Evolutionary conservation across 2,329 filamentous ascomycete genomes (phyloP).

Genomic region (Raffaelea deltoideospora): DNA sequence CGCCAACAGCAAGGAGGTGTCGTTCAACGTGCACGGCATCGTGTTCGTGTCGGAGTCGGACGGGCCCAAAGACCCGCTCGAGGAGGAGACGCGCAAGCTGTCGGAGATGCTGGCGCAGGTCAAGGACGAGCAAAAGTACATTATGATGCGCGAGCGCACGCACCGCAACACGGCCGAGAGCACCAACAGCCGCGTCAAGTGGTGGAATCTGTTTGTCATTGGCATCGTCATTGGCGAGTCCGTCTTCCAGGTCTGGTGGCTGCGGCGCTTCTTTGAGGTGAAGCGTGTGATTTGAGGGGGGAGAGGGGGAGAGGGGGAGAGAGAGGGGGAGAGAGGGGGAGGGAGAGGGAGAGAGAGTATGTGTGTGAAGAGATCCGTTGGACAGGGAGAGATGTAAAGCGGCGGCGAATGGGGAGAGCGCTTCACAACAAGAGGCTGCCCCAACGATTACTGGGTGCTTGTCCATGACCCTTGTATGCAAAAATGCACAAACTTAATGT

Average conservation of each 20-base stretch:
- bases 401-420: too few species aligned
- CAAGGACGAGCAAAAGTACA: constrained; percentile 97
- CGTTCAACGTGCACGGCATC: constrained; percentile 97
- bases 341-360: not conserved
- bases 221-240: constrained; percentile 79
- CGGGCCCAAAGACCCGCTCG: constrained; percentile 70
- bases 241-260: constrained; percentile 98
- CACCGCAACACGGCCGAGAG: constrained; percentile 98
- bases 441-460: too few species aligned
- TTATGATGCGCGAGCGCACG: constrained; percentile 84
- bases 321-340: not conserved
- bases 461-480: too few species aligned
- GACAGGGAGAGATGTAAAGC: too few species aligned
- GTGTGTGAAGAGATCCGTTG: too few species aligned
- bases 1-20: constrained; percentile 91
- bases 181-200: constrained; percentile 94
- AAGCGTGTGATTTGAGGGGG: constrained; percentile 44
- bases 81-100: constrained; percentile 74
- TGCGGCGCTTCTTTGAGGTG: constrained; percentile 94
- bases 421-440: too few species aligned
- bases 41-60: constrained; percentile 91
- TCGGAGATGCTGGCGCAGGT: constrained; percentile 79
- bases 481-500: too few species aligned
- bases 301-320: not conserved
- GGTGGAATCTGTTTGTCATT: constrained; percentile 98